phyloP scores from a whole-genome alignment of 1,139 yeast genomes.

The Meyerozyma elateridarum region DNA sequence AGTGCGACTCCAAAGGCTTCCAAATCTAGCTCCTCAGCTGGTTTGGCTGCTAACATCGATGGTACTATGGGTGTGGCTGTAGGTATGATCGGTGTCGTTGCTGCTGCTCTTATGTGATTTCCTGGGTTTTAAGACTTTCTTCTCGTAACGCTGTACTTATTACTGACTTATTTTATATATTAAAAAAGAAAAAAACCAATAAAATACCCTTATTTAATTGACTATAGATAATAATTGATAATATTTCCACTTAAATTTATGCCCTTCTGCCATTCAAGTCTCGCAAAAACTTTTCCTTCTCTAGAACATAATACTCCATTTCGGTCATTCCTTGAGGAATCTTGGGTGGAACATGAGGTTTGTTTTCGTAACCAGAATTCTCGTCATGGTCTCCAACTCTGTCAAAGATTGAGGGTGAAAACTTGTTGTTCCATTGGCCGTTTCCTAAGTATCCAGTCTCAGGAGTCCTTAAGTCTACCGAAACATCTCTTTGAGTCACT shows the following conservation, averaged over 20 bases:
- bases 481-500: slow-evolving; percentile 18
- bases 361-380: slow-evolving; percentile 21
- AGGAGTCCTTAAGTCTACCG: slow-evolving; percentile 15
- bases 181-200: neutral
- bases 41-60: slow-evolving; percentile 31
- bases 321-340: slow-evolving; percentile 48
- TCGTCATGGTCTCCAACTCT: slow-evolving; percentile 19
- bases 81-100: slow-evolving; percentile 48
- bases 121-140: no score
- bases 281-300: slow-evolving; percentile 37
- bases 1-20: slow-evolving; percentile 14
- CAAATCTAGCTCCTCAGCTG: slow-evolving; percentile 18
- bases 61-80: slow-evolving; percentile 35
- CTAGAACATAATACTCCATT: slow-evolving; percentile 43
- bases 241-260: slow-evolving; percentile 9
- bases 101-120: slow-evolving; percentile 44
- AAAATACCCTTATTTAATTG: slow-evolving; percentile 2
- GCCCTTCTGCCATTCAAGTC: slow-evolving; percentile 39
- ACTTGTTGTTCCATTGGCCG: slow-evolving; percentile 19
- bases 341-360: slow-evolving; percentile 50
- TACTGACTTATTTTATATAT: slow-evolving; percentile 1
- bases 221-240: slow-evolving; percentile 8
- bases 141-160: slow-evolving; percentile 2
- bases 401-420: slow-evolving; percentile 39
- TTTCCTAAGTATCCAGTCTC: slow-evolving; percentile 23